phyloP scores from a whole-genome alignment of 2,329 filamentous ascomycete species.

The Zymoseptoria pseudotritici region DNA sequence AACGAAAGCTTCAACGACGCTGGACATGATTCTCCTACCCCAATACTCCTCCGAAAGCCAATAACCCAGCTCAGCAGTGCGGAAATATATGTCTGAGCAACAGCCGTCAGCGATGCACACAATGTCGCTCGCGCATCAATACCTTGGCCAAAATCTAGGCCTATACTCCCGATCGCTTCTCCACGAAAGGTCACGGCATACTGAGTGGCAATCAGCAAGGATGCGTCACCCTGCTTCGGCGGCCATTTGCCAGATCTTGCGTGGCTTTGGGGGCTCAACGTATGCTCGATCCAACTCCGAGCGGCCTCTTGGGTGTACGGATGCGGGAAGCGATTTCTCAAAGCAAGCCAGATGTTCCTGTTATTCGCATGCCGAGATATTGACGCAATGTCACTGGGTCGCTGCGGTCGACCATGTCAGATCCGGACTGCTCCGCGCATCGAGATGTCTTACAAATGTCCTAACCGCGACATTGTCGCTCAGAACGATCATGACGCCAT shows the following conservation, averaged over 20 bases:
- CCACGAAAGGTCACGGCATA: constrained; percentile 22
- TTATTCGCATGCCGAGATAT: constrained; percentile 26
- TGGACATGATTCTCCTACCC: constrained; percentile 29
- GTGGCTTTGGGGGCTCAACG: constrained; percentile 9
- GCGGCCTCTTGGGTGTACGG: constrained; percentile 13
- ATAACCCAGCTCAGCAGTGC: constrained; percentile 36
- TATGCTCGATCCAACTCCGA: constrained; percentile 30
- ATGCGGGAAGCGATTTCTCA: constrained; percentile 30
- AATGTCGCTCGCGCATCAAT: constrained; percentile 5
- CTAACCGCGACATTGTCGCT: not conserved
- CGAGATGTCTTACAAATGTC: not conserved
- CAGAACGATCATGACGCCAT: not conserved
- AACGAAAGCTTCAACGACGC: constrained; percentile 29
- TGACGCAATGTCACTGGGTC: constrained; percentile 26
- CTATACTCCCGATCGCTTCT: constrained; percentile 32
- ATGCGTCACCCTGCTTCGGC: constrained; percentile 14
- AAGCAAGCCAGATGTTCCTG: constrained; percentile 28
- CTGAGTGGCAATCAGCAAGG: constrained; percentile 6
- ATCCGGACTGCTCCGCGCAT: not conserved
- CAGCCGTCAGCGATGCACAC: not conserved
- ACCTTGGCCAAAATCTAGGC: constrained; percentile 28
- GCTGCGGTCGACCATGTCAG: constrained; percentile 12
- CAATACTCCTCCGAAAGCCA: constrained; percentile 35
- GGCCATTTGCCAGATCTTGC: constrained; percentile 15
- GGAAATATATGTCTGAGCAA: constrained; percentile 28